Percentiles rank a stretch among this genome's conserved stretches.
These are phyloP conservation scores for Crithidia expoeki DNA, from an alignment of 208 protist species.

Conservation along the genomic window DNA sequence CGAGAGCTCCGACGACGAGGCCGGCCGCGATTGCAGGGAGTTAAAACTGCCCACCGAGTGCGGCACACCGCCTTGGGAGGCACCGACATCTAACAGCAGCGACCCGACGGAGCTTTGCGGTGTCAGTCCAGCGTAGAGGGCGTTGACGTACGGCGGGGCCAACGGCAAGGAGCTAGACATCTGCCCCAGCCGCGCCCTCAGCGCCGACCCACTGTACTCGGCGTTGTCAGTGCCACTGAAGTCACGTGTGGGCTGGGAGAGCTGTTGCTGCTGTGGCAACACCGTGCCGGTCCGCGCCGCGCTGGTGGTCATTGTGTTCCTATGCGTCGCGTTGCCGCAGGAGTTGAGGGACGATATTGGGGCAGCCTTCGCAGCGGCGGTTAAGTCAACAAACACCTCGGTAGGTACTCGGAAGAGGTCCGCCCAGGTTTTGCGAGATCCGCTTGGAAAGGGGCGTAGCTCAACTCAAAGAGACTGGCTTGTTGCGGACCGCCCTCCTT, in stretches of 20 bases:
- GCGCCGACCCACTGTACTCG: constrained; percentile 6
- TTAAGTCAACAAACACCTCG: constrained; percentile 8
- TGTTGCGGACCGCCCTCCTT: constrained; percentile 14
- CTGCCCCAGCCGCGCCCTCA: constrained; percentile 1
- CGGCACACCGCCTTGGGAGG: neutral
- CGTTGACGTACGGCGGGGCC: neutral
- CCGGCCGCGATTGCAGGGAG: neutral
- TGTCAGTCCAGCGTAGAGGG: neutral
- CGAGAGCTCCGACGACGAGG: constrained; percentile 7
- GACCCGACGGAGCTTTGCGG: neutral
- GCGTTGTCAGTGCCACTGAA: neutral
- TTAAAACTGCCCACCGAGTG: neutral
- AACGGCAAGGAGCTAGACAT: constrained; percentile 12
- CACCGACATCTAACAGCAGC: neutral
- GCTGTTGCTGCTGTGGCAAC: neutral
- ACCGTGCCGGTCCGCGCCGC: neutral
- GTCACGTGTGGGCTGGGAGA: constrained; percentile 1
- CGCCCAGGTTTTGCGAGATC: constrained; percentile 14
- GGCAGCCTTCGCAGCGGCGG: neutral
- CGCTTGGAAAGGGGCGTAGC: constrained; percentile 24
- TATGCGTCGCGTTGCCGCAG: too few relatives aligned
- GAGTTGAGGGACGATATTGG: neutral
- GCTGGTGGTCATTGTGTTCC: neutral
- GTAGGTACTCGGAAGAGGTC: constrained; percentile 1
- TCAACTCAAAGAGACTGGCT: constrained; percentile 20